Conservation (phyloP, 2,329 filamentous ascomycete species). For the Gnomoniopsis sp. region DNA sequence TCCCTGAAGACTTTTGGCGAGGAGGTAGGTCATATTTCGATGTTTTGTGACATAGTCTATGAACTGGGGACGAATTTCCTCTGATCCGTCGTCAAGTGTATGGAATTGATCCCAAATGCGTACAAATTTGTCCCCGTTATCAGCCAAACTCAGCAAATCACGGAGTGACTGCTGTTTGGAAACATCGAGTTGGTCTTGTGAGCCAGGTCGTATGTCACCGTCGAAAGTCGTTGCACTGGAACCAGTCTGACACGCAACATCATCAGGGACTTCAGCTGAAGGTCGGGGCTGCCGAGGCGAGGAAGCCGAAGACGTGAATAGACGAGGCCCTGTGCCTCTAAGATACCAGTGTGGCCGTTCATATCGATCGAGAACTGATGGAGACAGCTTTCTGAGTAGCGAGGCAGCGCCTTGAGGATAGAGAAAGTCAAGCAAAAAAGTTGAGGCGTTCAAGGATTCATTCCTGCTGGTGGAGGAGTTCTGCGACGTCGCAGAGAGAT, state of each 20-base stretch:
- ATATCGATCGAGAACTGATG: constrained; percentile 18
- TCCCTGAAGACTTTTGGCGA: constrained; percentile 8
- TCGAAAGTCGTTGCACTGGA: not conserved
- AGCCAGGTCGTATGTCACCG: not conserved
- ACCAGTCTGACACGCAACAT: not conserved
- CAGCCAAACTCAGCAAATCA: not conserved
- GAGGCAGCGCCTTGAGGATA: constrained; percentile 46
- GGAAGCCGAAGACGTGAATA: constrained; percentile 25
- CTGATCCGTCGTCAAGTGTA: not conserved
- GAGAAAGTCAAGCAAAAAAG: constrained; percentile 54
- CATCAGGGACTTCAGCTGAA: not conserved
- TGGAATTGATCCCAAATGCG: constrained; percentile 1
- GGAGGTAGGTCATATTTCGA: constrained; percentile 5
- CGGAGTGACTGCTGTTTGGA: not conserved
- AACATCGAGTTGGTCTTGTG: not conserved
- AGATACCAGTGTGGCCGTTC: constrained; percentile 17
- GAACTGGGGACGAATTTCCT: constrained; percentile 3
- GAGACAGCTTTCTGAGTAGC: constrained; percentile 36
- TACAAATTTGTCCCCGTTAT: not conserved
- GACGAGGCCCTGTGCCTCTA: constrained; percentile 18
- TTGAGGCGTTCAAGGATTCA: constrained; percentile 39
- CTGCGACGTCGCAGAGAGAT: constrained; percentile 22
- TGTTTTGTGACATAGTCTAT: constrained; percentile 9
- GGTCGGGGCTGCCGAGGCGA: constrained; percentile 6
- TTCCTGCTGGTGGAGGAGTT: constrained; percentile 18